Evolutionary conservation across 176 grass and related monocot species (phyloP), one percentile per base, ranked within the genome.

Genomic region (Puya raimondii): DNA sequence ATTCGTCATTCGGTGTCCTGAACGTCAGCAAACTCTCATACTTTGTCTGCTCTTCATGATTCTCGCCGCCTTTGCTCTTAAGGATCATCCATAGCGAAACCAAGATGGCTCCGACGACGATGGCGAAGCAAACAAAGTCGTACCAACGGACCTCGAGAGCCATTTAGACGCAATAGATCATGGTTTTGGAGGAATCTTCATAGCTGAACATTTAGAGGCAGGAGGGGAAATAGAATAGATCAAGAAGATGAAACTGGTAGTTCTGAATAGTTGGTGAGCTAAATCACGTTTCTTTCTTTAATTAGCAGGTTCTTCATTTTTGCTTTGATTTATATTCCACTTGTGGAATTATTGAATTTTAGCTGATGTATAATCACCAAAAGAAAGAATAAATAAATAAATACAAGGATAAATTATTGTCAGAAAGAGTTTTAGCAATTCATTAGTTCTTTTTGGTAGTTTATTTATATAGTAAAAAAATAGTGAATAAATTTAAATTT

Each of bases 261-360:
- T 80, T 59, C 23, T 80, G 78, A 80, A 69, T 27, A 23, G 33
- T 12, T 13, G 70, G 51, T 79, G 77, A 65, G 29, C 20, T 79
- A 26, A 61, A 64, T 64, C 72, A 63, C 15, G 15, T 49, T 48
- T 23, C 10, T 72, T 18, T 71, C 2, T 21, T 71, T 42, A 6
- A 42, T 42, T 42, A 7, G 33, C 33, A 42, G 33, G 4, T 42
- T 42, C 33, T 42, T 42, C 33, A 7, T 42, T 0, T 7, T 42
- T 42, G 33, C 7, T 42, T 42, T 7, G 33, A 42, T 42, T 42
- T 42, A 42, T 6, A 42, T 42, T 42, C 33, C 33, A 42, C 33
- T 7, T 42, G 33, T 42, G 4, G 33, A 42, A 6, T 42, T 42
- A 6, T 6, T 42, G 33, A 42, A 42, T 42, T 42, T 42, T 42